phyloP scores from a whole-genome alignment of 441 rosid genomes.

The Gossypium schwendimanii region DNA sequence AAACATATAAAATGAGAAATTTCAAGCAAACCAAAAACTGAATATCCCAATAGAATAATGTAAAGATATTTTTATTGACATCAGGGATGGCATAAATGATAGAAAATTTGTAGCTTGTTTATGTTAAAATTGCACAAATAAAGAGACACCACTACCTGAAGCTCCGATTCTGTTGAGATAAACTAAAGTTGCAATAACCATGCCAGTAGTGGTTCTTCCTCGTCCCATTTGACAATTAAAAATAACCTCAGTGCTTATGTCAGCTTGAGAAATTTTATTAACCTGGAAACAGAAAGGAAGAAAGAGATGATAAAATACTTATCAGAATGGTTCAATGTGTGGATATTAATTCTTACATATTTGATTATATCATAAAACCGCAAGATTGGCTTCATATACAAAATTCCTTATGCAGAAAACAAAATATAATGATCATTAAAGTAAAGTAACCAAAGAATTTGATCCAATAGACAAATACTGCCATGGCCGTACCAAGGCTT shows the following conservation, averaged over 20 bases:
- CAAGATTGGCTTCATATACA: not conserved
- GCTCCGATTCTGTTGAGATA: slow-evolving; percentile 87
- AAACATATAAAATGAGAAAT: not conserved
- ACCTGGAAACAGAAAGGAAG: slow-evolving; percentile 43
- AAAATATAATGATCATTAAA: not conserved
- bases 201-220: slow-evolving; percentile 97
- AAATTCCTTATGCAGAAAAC: not conserved
- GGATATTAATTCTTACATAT: not conserved
- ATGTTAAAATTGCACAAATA: slow-evolving; percentile 13
- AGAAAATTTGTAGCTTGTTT: not conserved
- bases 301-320: slow-evolving; percentile 7
- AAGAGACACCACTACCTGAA: slow-evolving; percentile 48
- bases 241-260: slow-evolving; percentile 65
- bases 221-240: slow-evolving; percentile 99
- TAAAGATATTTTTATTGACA: not conserved
- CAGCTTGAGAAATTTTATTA: slow-evolving; percentile 72
- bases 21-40: not conserved
- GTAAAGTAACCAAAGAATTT: slow-evolving; percentile 2
- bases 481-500: not conserved
- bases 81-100: not conserved
- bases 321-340: not conserved
- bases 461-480: not conserved
- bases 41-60: not conserved
- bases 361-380: not conserved
- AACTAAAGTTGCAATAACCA: slow-evolving; percentile 94